Base-by-base conservation (phyloP, 1,139 yeast genomes). In the Pichia kudriavzevii region DNA sequence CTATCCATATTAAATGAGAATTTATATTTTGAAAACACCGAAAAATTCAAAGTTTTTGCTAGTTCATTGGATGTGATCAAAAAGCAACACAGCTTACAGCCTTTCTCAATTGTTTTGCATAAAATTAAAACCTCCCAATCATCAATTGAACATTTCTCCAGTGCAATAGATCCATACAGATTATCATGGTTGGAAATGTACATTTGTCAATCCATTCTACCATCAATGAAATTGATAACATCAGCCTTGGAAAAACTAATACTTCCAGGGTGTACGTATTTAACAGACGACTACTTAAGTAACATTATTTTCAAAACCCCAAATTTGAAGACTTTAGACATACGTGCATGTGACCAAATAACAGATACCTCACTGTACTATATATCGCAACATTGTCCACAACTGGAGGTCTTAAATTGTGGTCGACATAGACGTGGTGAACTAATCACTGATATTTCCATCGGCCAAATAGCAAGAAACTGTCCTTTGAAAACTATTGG, bases 271-370 rank as follows among this genome's bases (percentile, higher is more conserved):
- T 77, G 82, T 31, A 72, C 69, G 45, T 59, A 62, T 1, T 65
- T 84, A 8, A 75, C 72, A 50, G 95, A 88, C 56, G 56, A 61
- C 3, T 68, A 74, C 36, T 58, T 88, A 36, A 58, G 63, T 3
- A 45, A 59, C 32, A 66, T 84, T 4, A 67, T 82, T 4, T 59
- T 62, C 25, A 50, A 56, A 35, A 74, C 93, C 45, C 80, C 83
- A 4, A 67, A 67, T 30, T 63, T 88, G 36, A 72, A 70, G 43
- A 65, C 67, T 16, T 61, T 88, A 33, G 97, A 88, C 50, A 59
- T 88, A 20, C 66, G 97, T 30, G 96, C 95, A 0, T 87, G 96
- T 59, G 91, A 83, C 44, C 62, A 65, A 40, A 72, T 88, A 12
- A 67, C 84, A 3, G 96, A 88, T 59, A 61, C 73, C 22, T 91